Evolutionary conservation across 805 yeast species (phyloP), one percentile per base, ranked within the genome.

Genomic region (Kuraishia cidri): DNA sequence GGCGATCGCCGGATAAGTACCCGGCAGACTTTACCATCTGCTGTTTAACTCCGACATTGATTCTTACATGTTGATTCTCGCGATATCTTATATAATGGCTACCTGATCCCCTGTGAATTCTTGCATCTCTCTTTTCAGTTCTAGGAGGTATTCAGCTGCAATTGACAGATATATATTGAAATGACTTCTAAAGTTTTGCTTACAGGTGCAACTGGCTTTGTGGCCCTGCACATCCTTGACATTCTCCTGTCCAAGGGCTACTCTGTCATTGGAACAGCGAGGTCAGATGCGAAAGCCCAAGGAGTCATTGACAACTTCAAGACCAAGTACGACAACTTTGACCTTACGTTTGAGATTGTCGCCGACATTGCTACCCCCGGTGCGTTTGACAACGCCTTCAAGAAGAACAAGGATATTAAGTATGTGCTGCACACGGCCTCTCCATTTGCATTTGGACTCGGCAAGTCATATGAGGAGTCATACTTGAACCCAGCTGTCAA

Each of bases 401-500:
- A 52, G 26, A 50, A 47, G 13, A 56, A 68, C 34, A 41, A 50
- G 14, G 59, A 55, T 17, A 44, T 60, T 33, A 51, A 46, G 11
- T 46, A 41, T 31, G 58, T 63, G 29, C 31, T 61, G 15, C 68
- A 62, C 45, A 58, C 64, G 15, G 68, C 68, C 13, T 56, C 65
- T 24, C 66, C 68, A 7, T 50, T 60, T 40, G 42, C 48, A 23
- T 45, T 41, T 35, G 45, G 42, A 13, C 30, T 40, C n/a, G n/a
- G n/a, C n/a, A n/a, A n/a, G n/a, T n/a, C n/a, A n/a, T n/a, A n/a
- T n/a, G n/a, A n/a, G n/a, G n/a, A n/a, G n/a, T n/a, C n/a, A n/a
- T n/a, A n/a, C n/a, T n/a, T 75, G 37, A 58, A 49, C 16, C 83
- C 84, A 3, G 80, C 82, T 2, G 54, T 72, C 4, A 48, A 61